phyloP scores from a whole-genome alignment of 768 basidiomycete species.

The Baorangia bicolor region DNA sequence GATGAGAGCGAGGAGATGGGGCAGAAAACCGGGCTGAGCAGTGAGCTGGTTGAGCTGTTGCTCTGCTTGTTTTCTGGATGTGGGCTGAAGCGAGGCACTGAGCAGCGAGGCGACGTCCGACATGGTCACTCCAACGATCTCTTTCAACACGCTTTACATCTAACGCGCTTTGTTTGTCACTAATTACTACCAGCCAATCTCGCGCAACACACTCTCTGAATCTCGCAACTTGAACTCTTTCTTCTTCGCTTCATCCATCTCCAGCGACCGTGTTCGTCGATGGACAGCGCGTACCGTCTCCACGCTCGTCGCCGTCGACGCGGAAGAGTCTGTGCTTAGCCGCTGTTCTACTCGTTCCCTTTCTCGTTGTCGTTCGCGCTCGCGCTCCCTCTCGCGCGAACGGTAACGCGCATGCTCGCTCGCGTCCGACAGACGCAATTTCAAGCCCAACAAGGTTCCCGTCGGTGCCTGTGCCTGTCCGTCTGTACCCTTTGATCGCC shows the following conservation, averaged over 20 bases:
- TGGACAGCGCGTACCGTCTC: background rate
- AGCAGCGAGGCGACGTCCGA: conserved; percentile 69
- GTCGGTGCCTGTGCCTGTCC: background rate
- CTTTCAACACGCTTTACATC: background rate
- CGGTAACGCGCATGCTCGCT: conserved; percentile 24
- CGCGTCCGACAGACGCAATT: conserved; percentile 24
- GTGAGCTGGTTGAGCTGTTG: conserved; percentile 67
- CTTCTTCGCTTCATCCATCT: background rate
- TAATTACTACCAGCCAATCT: conserved; percentile 20
- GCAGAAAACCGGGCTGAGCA: conserved; percentile 73
- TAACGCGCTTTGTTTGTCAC: conserved; percentile 12
- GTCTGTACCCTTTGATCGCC: background rate
- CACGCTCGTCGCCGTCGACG: background rate
- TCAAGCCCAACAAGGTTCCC: conserved; percentile 18
- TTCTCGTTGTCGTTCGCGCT: conserved; percentile 4
- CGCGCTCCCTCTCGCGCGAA: conserved; percentile 21
- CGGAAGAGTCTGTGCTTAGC: background rate
- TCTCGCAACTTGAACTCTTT: conserved; percentile 17
- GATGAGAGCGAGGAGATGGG: conserved; percentile 75
- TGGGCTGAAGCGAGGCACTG: conserved; percentile 66
- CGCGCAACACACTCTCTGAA: conserved; percentile 20
- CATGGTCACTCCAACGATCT: conserved; percentile 38
- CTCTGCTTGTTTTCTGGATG: conserved; percentile 78
- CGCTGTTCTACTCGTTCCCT: background rate
- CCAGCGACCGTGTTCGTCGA: background rate